Conservation (phyloP, 768 basidiomycete species). For the Mycena maculata region DNA sequence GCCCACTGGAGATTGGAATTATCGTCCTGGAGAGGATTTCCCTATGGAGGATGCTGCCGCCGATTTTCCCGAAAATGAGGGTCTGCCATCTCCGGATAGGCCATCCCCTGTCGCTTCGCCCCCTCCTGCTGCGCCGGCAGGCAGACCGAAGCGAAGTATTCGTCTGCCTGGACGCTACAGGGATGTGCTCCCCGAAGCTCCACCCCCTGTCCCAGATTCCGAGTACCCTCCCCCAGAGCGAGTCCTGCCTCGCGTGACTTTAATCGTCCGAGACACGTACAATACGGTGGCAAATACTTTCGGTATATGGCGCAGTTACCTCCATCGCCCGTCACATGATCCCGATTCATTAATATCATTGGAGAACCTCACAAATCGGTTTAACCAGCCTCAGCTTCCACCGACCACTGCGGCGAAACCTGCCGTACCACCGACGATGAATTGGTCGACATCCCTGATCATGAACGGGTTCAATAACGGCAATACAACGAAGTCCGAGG, state of each 20-base stretch:
- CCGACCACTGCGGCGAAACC: neutral
- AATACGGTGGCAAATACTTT: constrained; percentile 14
- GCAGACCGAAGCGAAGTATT: neutral
- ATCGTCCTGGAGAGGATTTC: too few species aligned
- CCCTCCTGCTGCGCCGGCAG: neutral
- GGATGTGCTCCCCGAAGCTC: constrained; percentile 9
- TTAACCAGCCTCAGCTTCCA: neutral
- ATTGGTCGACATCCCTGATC: neutral
- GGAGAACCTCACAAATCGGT: constrained; percentile 20
- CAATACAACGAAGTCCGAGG: constrained; percentile 29
- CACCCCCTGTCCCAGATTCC: neutral
- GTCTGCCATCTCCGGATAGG: neutral
- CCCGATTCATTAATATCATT: constrained; percentile 16
- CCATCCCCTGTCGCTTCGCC: neutral
- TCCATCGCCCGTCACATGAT: constrained; percentile 30
- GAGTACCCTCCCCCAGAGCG: neutral
- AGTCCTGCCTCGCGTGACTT: constrained; percentile 2
- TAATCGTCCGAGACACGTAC: constrained; percentile 25
- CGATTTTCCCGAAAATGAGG: too few species aligned
- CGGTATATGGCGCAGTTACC: constrained; percentile 20
- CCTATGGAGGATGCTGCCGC: too few species aligned
- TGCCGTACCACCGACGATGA: neutral
- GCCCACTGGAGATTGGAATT: too few species aligned
- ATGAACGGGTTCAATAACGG: constrained; percentile 30
- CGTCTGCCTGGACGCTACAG: constrained; percentile 3